Conservation (phyloP, 352 stramenopile species). For the Pythium aquatile region DNA sequence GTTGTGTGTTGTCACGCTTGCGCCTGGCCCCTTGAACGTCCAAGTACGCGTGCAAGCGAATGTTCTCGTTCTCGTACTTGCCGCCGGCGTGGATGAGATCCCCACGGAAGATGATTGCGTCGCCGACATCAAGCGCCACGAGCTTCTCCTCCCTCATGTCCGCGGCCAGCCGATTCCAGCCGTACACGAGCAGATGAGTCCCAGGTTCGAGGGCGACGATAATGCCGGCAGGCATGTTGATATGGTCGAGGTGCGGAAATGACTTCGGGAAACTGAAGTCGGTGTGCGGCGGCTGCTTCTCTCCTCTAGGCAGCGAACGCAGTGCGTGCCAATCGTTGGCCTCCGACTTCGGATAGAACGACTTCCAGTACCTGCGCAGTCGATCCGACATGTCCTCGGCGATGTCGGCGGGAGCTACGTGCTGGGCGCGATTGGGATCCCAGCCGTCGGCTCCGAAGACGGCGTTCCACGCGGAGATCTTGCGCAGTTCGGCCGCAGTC, state of each 20-base stretch:
- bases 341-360: not conserved
- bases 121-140: not conserved
- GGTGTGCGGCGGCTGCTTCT: not conserved
- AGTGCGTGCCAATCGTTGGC: conserved; percentile 2
- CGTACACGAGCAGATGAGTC: not conserved
- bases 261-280: not conserved
- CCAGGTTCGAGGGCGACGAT: conserved; percentile 8
- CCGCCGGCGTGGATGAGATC: conserved; percentile 6
- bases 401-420: not conserved
- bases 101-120: conserved; percentile 6
- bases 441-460: too few relatives aligned
- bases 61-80: conserved; percentile 2
- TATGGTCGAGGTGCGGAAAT: conserved; percentile 9
- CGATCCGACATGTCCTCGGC: not conserved
- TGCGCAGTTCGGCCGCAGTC: too few relatives aligned
- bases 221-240: not conserved
- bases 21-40: not conserved
- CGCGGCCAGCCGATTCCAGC: not conserved
- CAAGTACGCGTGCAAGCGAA: conserved; percentile 10
- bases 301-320: not conserved
- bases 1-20: not conserved
- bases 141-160: conserved; percentile 3
- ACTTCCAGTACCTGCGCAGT: not conserved
- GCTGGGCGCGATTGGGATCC: too few relatives aligned
- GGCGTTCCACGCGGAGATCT: too few relatives aligned